Conservation (phyloP, 495 filamentous ascomycete species). For the Opeltia flavorubescens region DNA sequence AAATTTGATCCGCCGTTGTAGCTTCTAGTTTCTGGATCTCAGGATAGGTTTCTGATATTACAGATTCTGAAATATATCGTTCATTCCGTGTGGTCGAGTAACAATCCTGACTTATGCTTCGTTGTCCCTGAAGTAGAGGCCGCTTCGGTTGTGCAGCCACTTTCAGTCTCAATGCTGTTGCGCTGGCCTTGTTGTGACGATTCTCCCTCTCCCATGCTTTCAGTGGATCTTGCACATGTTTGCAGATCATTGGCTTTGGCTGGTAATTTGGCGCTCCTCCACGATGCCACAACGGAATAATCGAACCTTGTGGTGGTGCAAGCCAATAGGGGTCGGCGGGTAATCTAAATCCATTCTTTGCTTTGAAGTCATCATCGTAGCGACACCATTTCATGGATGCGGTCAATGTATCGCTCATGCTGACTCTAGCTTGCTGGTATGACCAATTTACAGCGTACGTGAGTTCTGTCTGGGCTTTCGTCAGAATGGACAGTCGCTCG, state of each 20-base stretch:
- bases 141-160: too few relatives aligned
- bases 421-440: slow-evolving; percentile 10
- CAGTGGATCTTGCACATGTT: slow-evolving; percentile 16
- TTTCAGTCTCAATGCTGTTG: too few relatives aligned
- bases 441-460: slow-evolving; percentile 19
- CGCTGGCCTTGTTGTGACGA: neutral
- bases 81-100: neutral
- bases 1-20: too few relatives aligned
- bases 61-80: too few relatives aligned
- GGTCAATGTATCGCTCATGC: slow-evolving; percentile 15
- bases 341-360: slow-evolving; percentile 14
- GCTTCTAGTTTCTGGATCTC: too few relatives aligned
- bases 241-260: slow-evolving; percentile 19
- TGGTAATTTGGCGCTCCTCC: slow-evolving; percentile 20
- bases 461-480: slow-evolving; percentile 16
- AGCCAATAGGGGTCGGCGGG: slow-evolving; percentile 21
- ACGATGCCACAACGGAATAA: slow-evolving; percentile 20
- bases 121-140: too few relatives aligned
- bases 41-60: too few relatives aligned
- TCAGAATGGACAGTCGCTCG: slow-evolving; percentile 13
- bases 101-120: neutral
- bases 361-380: slow-evolving; percentile 15
- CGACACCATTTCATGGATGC: slow-evolving; percentile 18
- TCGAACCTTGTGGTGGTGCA: slow-evolving; percentile 18
- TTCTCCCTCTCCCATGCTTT: slow-evolving; percentile 17